These are phyloP conservation scores for Medicago truncatula DNA, from an alignment of 306 rosid species.

Conservation along the genomic window DNA sequence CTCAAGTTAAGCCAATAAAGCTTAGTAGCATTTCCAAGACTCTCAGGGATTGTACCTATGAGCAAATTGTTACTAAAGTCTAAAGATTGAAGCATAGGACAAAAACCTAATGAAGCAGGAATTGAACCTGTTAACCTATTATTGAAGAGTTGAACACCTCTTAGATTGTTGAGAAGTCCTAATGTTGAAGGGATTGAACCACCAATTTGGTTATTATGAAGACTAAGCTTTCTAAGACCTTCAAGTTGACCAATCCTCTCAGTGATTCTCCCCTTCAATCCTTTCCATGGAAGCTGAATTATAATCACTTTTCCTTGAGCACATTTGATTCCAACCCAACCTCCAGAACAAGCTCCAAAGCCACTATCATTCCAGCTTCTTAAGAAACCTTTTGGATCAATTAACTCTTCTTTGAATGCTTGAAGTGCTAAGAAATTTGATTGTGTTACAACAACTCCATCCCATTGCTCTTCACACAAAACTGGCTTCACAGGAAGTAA, in stretches of 20 bases:
- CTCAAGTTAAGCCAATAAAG: constrained; percentile 76
- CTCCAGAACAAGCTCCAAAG: constrained; percentile 88
- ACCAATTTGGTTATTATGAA: constrained; percentile 73
- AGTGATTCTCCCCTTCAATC: constrained; percentile 69
- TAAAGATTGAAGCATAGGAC: constrained; percentile 79
- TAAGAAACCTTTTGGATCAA: constrained; percentile 81
- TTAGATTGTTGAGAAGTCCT: constrained; percentile 72
- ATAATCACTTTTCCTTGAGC: constrained; percentile 94
- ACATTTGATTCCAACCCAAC: constrained; percentile 90
- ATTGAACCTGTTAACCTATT: constrained; percentile 72
- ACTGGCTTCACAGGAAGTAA: constrained; percentile 40
- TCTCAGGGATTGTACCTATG: constrained; percentile 63
- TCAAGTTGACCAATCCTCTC: constrained; percentile 76
- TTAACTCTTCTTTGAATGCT: constrained; percentile 80
- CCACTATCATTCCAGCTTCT: constrained; percentile 88
- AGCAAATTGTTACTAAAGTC: constrained; percentile 75
- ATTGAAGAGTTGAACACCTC: constrained; percentile 90
- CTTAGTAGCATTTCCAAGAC: constrained; percentile 71
- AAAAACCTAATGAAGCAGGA: constrained; percentile 76
- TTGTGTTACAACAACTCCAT: constrained; percentile 80
- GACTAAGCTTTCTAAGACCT: constrained; percentile 82
- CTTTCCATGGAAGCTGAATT: constrained; percentile 90
- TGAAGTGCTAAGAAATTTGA: constrained; percentile 79
- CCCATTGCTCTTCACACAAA: constrained; percentile 64
- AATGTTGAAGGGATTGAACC: constrained; percentile 80